Base-by-base conservation (phyloP, 495 filamentous ascomycete species). In the Penicillium bialowiezense region DNA sequence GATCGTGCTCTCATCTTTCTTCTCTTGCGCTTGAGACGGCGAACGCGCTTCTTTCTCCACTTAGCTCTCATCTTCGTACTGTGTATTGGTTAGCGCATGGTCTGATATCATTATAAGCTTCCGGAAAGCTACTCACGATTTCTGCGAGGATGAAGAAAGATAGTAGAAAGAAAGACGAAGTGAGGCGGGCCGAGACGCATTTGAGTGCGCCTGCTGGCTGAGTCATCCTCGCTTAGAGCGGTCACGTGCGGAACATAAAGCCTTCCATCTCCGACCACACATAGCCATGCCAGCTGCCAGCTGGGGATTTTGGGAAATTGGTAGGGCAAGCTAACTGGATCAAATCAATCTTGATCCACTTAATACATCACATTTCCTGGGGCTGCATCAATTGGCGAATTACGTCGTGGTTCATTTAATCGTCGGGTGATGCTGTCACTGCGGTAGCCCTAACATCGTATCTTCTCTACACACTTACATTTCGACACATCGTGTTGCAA, bases 31-130 rank as follows among this genome's bases (percentile, higher is more conserved):
- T 97, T 97, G 75, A 97, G 87, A 75, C 91, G 85, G 57, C 91
- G 86, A 78, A 95, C 90, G 69, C 91, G 82, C 91, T 97, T 97
- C 88, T 97, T 97, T 83, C 91, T 90, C 91, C 91, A 96, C 81
- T 96, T 96, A 64, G 89, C 89, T 90, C 91, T 91, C 91, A 96
- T 95, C 84, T 82, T 91, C 83, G 78, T 64, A 69, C 69, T 67
- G 56, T 48, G 63, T 58, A 50, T 50, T 61, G 48, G 59, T 50
- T 67, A 47, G 52, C 54, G 55, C 45, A 47, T 42, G 37, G 70
- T 55, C 47, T 50, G 8, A 47, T 28, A 14, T 34, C 5, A 9
- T 26, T 21, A 39, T 44, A 3, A n/a, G 15, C 36, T 43, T 17
- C n/a, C 51, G 41, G 39, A 44, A 34, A 45, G 56, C 42, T 53